Base-by-base conservation (phyloP, 2,329 filamentous ascomycete genomes). In the Teratosphaeria nubilosa region DNA sequence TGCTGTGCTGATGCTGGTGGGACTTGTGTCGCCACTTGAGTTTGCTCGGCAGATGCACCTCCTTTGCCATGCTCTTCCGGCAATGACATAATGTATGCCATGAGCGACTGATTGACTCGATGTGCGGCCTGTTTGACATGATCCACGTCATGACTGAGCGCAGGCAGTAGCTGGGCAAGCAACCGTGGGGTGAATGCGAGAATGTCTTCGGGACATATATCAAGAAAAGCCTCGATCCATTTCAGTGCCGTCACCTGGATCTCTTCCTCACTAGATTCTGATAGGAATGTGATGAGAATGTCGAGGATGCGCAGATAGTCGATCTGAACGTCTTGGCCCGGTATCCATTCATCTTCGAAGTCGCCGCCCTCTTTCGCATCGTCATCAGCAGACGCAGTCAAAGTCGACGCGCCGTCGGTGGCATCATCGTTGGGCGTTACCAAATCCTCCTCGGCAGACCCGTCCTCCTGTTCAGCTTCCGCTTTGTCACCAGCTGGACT, bases 181-280 rank as follows among this genome's bases (percentile, higher is more conserved):
- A 99, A 86, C 65, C 90, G 89, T 24, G 95, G 95, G 0, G 95
- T 94, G 72, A 97, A 97, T 3, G 89, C 88, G 50, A 99, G 80
- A 3, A 99, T 95, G 68, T 99, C 94, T 70, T 96, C 94, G 0
- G 94, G 92, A 66, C 91, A 96, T 52, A 99, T 97, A 63, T 97
- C 91, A 65, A 99, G 87, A 71, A 99, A 96, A 60, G 88, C 88
- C 64, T 96, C 91, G 63, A 99, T 91, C 94, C 94, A 99, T 62
- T 90, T 84, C 30, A 99, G 78, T 2, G 91, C 91, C 56, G 95
- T 95, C 45, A 96, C 80, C 51, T 96, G 82, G 63, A 95, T 91
- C 68, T 96, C 90, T 71, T 97, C 91, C 70, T 96, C 91, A 86
- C 70, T 64, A 2, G 88, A 87, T 20, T 90, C 88, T 66, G 95